A percentile compares a stretch with the other conserved stretches of the same genome.
phyloP scores from a whole-genome alignment of 2,329 filamentous ascomycete genomes.

The Penicillium sumatraense region DNA sequence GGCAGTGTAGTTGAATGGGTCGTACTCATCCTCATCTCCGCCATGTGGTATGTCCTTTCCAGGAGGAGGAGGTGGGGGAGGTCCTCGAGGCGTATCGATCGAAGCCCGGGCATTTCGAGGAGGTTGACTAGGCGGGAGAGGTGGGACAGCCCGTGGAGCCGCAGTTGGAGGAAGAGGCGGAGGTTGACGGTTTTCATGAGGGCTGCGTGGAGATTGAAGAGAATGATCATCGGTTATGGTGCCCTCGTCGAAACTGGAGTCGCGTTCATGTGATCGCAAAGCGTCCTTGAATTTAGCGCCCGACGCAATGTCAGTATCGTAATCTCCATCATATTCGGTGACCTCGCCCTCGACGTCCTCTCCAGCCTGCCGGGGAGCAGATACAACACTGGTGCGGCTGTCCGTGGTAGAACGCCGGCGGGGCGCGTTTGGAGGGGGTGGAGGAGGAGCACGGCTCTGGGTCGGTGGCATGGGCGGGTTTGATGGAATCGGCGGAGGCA shows the following conservation, averaged over 20 bases:
- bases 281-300: conserved; percentile 93
- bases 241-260: conserved; percentile 75
- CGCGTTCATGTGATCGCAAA: conserved; percentile 77
- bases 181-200: conserved; percentile 42
- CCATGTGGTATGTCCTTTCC: conserved; percentile 45
- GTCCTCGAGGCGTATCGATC: conserved; percentile 38
- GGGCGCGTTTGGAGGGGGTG: conserved; percentile 58
- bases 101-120: conserved; percentile 49
- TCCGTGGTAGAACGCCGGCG: conserved; percentile 66
- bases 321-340: conserved; percentile 96
- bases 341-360: conserved; percentile 76
- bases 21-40: conserved; percentile 58
- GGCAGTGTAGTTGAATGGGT: conserved; percentile 57
- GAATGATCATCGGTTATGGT: conserved; percentile 61
- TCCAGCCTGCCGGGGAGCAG: conserved; percentile 54
- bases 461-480: conserved; percentile 44
- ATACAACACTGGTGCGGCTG: conserved; percentile 45
- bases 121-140: conserved; percentile 67
- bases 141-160: conserved; percentile 65
- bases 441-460: conserved; percentile 68
- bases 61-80: conserved; percentile 52
- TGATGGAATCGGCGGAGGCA: conserved; percentile 45
- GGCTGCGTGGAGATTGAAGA: conserved; percentile 50
- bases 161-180: conserved; percentile 62
- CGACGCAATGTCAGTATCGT: conserved; percentile 96